Percentiles rank a stretch among this genome's conserved stretches.
phyloP scores from a whole-genome alignment of 352 stramenopile genomes.

The Pythium aristosporum region DNA sequence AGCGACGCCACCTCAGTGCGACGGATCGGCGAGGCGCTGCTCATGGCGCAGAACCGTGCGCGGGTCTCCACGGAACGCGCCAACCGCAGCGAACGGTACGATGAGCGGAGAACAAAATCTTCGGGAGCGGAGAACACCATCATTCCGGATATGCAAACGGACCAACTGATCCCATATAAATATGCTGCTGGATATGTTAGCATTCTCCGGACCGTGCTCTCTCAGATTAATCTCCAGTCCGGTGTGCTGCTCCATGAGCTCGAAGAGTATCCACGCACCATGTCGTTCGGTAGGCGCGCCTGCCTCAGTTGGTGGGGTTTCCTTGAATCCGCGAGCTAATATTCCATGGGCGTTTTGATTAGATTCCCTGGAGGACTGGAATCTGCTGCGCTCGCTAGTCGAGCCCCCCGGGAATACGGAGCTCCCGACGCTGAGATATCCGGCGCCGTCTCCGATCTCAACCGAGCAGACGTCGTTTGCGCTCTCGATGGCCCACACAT shows the following conservation, averaged over 20 bases:
- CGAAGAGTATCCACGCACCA: conserved; percentile 20
- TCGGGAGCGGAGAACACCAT: neutral
- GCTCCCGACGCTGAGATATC: conserved; percentile 4
- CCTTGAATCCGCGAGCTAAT: neutral
- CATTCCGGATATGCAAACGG: too few relatives aligned
- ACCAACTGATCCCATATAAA: neutral
- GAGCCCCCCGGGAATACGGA: neutral
- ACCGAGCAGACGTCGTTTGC: conserved; percentile 14
- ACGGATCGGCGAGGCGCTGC: conserved; percentile 63
- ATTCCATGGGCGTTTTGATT: neutral
- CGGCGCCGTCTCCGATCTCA: neutral
- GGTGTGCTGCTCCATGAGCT: conserved; percentile 25
- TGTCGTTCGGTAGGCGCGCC: conserved; percentile 16
- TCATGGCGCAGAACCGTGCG: conserved; percentile 71
- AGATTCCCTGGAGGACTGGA: conserved; percentile 25
- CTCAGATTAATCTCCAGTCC: conserved; percentile 28
- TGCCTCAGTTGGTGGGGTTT: neutral
- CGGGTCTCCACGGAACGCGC: conserved; percentile 55
- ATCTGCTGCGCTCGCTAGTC: conserved; percentile 16
- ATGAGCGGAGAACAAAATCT: neutral
- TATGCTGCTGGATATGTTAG: conserved; percentile 14
- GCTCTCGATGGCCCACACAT: conserved; percentile 18
- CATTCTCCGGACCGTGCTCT: conserved; percentile 24
- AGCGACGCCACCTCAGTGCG: conserved; percentile 59
- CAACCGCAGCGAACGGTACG: conserved; percentile 60